Evolutionary conservation across 257 asterid species (phyloP), one percentile per base, ranked within the genome.

Genomic region (Catharanthus roseus): DNA sequence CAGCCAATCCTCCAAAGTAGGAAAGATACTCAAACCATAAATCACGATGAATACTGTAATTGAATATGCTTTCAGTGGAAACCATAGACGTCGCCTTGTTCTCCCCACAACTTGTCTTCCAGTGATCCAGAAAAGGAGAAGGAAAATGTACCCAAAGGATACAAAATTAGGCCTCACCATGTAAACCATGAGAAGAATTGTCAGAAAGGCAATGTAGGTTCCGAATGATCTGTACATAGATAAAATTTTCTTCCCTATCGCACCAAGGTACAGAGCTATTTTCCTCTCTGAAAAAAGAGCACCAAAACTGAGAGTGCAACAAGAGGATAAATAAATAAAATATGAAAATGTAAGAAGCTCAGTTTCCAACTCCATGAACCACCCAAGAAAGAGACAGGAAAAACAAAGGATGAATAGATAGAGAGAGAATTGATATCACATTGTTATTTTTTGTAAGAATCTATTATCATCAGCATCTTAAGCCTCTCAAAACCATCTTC

Each of bases 101-200:
- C 82, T 86, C 87, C 90, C 96, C 49, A 82, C 93, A 44, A 95
- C 84, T 81, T 95, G 99, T 78, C 99, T 87, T 65, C 99, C 99
- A 15, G 77, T 84, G 71, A 95, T 89, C 99, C 99, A 95, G 81
- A 95, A 64, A 77, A 95, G 96, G 72, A 95, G 97, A 77, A 95
- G 95, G 80, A 90, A 89, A 63, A 95, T 82, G 80, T 89, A 95
- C 47, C 99, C 99, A 36, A 91, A 95, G 49, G 96, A 87, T 79
- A 85, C 75, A 75, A 85, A 95, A 79, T 95, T 95, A 29, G 99
- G 97, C 72, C 85, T 85, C 85, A 86, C 96, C 60, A 91, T 70
- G 90, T 95, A 91, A 71, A 89, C 96, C 34, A 95, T 88, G 61
- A 91, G 78, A 72, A 95, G 96, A 77, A 89, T 91, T 73, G 99